Evolutionary conservation across 23 red algal species (phyloP), one percentile per base, ranked within the genome.

Genomic region (Gracilariopsis chorda): DNA sequence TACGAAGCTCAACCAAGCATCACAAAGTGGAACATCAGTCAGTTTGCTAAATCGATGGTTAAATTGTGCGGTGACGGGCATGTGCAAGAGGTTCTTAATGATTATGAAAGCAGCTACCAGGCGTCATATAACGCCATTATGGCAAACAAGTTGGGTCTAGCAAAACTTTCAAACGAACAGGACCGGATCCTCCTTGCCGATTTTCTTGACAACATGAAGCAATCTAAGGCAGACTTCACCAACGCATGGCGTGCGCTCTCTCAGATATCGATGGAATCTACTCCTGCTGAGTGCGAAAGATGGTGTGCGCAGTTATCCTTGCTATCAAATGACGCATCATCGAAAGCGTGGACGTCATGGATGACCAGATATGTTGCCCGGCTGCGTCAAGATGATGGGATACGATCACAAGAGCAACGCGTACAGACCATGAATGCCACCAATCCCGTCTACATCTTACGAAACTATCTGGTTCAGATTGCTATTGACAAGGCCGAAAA

Each of bases 401-500:
- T 68, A 16, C 23, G 16, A 16, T 44, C 52, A 10, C 13, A 49
- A 40, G 88, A 70, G 16, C 17, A 65, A 51, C 82, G 96, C 20
- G 46, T 88, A 16, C 32, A 57, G 34, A 63, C 30, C 30, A 98
- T 98, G 96, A 91, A 95, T 69, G 59, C 16, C 16, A 67, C 60
- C 19, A 95, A 95, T 33, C 96, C 96, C 13, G 88, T 87, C 2
- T 98, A 95, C 87, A 95, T 98, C 43, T 88, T 98, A 48, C 82
- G 96, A 19, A 98, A 98, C 74, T 98, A 98, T 40, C 88, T 95
- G 86, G 90, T 87, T 4, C 92, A 95, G 57, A 33, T 25, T 51
- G 96, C 96, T 33, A 98, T 98, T 56, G 93, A 98, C n/a, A 68
- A 58, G 71, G 97, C 97, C 24, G 93, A 99, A 48, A 61, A 83